Conservation (phyloP, 2,329 filamentous ascomycete species). For the Colletotrichum graminicola region DNA sequence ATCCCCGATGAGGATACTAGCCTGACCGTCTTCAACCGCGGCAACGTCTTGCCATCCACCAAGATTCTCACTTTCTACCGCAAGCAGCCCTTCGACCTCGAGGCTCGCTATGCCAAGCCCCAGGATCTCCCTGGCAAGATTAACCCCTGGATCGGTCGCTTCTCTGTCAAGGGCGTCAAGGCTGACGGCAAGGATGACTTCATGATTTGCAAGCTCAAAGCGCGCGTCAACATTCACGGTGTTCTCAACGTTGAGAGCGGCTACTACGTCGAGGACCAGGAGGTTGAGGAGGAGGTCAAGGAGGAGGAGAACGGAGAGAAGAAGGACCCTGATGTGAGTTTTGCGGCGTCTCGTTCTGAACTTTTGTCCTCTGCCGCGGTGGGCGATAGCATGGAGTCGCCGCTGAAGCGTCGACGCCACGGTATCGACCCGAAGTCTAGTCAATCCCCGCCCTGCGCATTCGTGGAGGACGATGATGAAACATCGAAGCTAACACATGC, state of each 20-base stretch:
- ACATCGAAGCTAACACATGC: slow-evolving; percentile 46
- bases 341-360: slow-evolving; percentile 35
- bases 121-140: slow-evolving; percentile 89
- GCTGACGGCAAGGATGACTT: slow-evolving; percentile 94
- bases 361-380: slow-evolving; percentile 4
- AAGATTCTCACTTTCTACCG: slow-evolving; percentile 99
- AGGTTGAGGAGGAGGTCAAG: slow-evolving; percentile 93
- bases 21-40: slow-evolving; percentile 96
- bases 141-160: slow-evolving; percentile 95
- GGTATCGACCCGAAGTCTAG: neutral
- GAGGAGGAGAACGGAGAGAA: slow-evolving; percentile 72
- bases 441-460: neutral
- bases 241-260: slow-evolving; percentile 96
- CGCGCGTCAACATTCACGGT: slow-evolving; percentile 94
- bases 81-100: slow-evolving; percentile 96
- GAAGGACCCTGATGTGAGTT: slow-evolving; percentile 81
- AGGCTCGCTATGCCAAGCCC: slow-evolving; percentile 92
- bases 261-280: slow-evolving; percentile 98
- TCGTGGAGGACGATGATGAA: slow-evolving; percentile 19
- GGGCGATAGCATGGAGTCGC: slow-evolving; percentile 15
- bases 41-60: slow-evolving; percentile 96
- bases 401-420: slow-evolving; percentile 32
- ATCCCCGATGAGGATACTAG: slow-evolving; percentile 99
- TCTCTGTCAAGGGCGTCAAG: slow-evolving; percentile 98
- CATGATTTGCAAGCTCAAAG: slow-evolving; percentile 99